Evolutionary conservation across 2,329 filamentous ascomycete species (phyloP).

Genomic region (Drechslera avenae): DNA sequence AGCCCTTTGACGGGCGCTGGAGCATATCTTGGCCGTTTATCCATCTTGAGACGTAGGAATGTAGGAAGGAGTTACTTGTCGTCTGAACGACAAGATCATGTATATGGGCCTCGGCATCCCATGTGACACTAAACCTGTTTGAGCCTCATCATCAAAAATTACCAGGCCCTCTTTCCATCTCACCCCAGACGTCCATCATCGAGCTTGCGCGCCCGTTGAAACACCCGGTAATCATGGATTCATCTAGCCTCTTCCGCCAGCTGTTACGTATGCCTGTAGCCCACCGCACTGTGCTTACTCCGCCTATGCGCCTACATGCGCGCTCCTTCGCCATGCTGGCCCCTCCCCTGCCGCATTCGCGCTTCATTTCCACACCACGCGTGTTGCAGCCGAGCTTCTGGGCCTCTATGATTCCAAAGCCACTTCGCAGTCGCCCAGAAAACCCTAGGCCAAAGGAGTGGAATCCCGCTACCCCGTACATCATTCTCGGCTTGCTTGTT

Average conservation of each 20-base stretch:
- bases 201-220: not conserved
- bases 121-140: conserved; percentile 5
- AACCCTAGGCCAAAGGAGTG: conserved; percentile 42
- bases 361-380: conserved; percentile 40
- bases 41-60: conserved; percentile 5
- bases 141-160: conserved; percentile 4
- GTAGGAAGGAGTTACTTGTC: not conserved
- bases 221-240: conserved; percentile 29
- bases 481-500: conserved; percentile 73
- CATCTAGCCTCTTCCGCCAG: conserved; percentile 29
- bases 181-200: not conserved
- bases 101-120: conserved; percentile 17
- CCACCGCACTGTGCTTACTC: conserved; percentile 24
- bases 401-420: conserved; percentile 45
- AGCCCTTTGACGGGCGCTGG: conserved; percentile 1
- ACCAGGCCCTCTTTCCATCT: not conserved
- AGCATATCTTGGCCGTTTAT: not conserved
- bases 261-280: conserved; percentile 35
- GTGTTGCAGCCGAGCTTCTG: conserved; percentile 47
- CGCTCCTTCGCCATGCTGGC: conserved; percentile 31
- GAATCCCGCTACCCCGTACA: conserved; percentile 68
- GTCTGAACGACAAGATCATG: conserved; percentile 2
- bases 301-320: conserved; percentile 24
- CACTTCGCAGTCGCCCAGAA: conserved; percentile 23
- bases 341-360: conserved; percentile 18